phyloP scores from a whole-genome alignment of 768 basidiomycete genomes.

The Cantharellus cinnabarinus region DNA sequence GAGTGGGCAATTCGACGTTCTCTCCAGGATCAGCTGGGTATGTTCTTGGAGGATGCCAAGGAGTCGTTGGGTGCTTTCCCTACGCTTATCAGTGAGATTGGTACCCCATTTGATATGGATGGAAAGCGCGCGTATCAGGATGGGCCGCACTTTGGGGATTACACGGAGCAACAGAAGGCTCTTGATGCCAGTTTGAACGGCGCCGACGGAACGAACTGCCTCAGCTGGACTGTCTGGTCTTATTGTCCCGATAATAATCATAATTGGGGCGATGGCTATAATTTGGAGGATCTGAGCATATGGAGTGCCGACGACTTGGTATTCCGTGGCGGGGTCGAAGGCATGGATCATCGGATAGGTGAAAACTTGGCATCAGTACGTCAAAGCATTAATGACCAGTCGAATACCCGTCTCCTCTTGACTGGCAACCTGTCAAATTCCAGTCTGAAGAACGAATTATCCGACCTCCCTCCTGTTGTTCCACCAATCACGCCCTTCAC shows the following conservation, averaged over 20 bases:
- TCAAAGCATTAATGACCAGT: not conserved
- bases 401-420: not conserved
- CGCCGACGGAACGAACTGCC: slow-evolving; percentile 49
- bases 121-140: slow-evolving; percentile 57
- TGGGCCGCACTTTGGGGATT: slow-evolving; percentile 23
- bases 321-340: not conserved
- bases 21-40: slow-evolving; percentile 62
- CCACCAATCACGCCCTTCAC: not conserved
- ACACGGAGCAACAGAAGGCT: slow-evolving; percentile 50
- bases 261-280: slow-evolving; percentile 91
- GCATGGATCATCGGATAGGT: not conserved
- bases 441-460: not conserved
- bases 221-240: slow-evolving; percentile 77
- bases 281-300: slow-evolving; percentile 82
- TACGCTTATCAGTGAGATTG: slow-evolving; percentile 89
- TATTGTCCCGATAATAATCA: slow-evolving; percentile 71
- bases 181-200: slow-evolving; percentile 68
- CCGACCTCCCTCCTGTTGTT: not conserved
- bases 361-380: not conserved
- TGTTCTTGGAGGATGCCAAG: slow-evolving; percentile 51
- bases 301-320: slow-evolving; percentile 62
- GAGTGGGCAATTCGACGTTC: slow-evolving; percentile 60
- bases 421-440: not conserved
- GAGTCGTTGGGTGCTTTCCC: slow-evolving; percentile 50
- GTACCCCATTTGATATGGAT: slow-evolving; percentile 91